Percentiles rank a stretch among this genome's conserved stretches.
phyloP scores from a whole-genome alignment of 2,329 filamentous ascomycete genomes.

The Xylariaceae sp. region DNA sequence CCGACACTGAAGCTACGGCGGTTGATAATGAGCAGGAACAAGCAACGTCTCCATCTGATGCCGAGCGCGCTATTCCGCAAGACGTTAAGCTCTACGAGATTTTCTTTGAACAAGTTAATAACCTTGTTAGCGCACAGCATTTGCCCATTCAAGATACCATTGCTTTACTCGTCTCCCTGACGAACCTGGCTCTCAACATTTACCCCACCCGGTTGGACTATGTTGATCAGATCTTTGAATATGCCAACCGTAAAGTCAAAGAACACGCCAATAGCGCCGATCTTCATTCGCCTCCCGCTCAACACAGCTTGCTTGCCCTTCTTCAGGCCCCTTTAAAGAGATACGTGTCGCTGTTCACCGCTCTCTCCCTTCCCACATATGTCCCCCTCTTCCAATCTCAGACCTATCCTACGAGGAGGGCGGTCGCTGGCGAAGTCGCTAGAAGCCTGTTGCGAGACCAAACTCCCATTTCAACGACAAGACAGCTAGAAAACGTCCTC shows the following conservation, averaged over 20 bases:
- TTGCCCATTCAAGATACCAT: constrained; percentile 95
- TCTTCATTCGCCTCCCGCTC: constrained; percentile 83
- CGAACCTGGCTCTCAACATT: constrained; percentile 93
- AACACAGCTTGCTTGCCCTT: constrained; percentile 87
- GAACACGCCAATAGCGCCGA: constrained; percentile 96
- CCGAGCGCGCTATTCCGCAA: constrained; percentile 66
- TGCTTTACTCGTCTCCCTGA: constrained; percentile 89
- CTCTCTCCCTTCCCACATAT: constrained; percentile 88
- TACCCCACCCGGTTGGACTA: constrained; percentile 94
- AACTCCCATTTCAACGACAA: constrained; percentile 76
- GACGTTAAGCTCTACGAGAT: constrained; percentile 94
- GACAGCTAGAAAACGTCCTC: constrained; percentile 86
- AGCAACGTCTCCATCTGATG: constrained; percentile 40
- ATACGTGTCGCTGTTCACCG: constrained; percentile 96
- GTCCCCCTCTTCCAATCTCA: constrained; percentile 89
- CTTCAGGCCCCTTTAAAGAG: constrained; percentile 89
- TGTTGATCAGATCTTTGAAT: constrained; percentile 90
- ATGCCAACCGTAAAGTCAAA: constrained; percentile 83
- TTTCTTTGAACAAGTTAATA: constrained; percentile 95
- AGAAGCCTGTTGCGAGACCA: constrained; percentile 82
- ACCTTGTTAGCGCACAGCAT: constrained; percentile 88
- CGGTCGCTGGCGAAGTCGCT: constrained; percentile 88
- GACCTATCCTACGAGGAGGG: constrained; percentile 88
- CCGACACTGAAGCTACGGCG: constrained; percentile 56
- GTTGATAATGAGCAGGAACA: constrained; percentile 51